Evolutionary conservation across 2,329 filamentous ascomycete genomes (phyloP).

Genomic region (Cercospora beticola): DNA sequence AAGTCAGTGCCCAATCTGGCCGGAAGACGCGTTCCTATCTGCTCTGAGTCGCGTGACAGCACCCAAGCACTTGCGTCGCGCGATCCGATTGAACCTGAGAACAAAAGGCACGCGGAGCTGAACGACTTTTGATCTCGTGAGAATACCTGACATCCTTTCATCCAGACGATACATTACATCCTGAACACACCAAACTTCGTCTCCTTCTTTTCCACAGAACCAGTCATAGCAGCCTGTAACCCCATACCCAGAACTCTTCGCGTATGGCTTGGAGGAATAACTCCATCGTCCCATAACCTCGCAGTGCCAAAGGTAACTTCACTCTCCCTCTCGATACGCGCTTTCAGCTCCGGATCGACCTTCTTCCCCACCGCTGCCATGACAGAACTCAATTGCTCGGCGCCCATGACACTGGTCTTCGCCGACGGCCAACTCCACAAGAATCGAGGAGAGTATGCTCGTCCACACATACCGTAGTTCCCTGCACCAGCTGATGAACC

Average conservation of each 20-base stretch:
- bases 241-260: conserved; percentile 51
- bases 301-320: conserved; percentile 87
- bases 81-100: not conserved
- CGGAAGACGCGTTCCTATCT: not conserved
- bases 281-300: conserved; percentile 72
- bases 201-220: conserved; percentile 37
- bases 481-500: conserved; percentile 89
- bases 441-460: conserved; percentile 87
- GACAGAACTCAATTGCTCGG: conserved; percentile 84
- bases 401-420: conserved; percentile 94
- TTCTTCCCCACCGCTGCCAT: conserved; percentile 92
- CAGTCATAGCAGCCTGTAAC: conserved; percentile 45
- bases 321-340: conserved; percentile 84
- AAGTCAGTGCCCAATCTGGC: not conserved
- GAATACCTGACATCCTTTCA: not conserved
- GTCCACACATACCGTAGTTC: conserved; percentile 97
- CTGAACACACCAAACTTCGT: conserved; percentile 43
- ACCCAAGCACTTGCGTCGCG: not conserved
- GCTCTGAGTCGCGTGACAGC: not conserved
- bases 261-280: conserved; percentile 53
- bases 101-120: not conserved
- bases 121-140: not conserved
- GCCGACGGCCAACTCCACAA: conserved; percentile 98
- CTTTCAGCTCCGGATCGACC: conserved; percentile 75
- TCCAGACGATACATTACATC: conserved; percentile 32